A percentile compares a stretch with the other conserved stretches of the same genome.
phyloP scores from a whole-genome alignment of 78 protist species.

The Dictyostelium discoideum region DNA sequence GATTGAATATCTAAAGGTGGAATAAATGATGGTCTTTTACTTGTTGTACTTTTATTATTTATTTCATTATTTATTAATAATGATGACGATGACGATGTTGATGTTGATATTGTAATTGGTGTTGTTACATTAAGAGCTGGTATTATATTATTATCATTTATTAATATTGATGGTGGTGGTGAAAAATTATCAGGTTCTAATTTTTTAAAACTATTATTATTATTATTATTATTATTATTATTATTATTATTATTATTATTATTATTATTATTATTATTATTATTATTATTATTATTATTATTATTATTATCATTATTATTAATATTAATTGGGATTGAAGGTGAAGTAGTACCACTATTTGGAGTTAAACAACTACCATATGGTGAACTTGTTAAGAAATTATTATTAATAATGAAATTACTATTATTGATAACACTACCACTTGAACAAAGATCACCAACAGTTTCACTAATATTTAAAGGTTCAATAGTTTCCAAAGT shows the following conservation, averaged over 20 bases:
- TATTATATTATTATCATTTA: neutral
- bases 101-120: neutral
- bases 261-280: neutral
- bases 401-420: neutral
- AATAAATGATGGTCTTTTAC: neutral
- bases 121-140: neutral
- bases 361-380: neutral
- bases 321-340: neutral
- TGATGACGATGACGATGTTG: neutral
- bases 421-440: neutral
- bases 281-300: conserved; percentile 15
- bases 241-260: neutral
- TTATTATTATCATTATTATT: neutral
- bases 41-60: neutral
- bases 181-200: neutral
- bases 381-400: neutral
- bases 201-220: neutral
- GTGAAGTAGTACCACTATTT: neutral
- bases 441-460: neutral
- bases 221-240: neutral
- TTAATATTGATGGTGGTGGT: conserved; percentile 7
- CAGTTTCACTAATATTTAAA: neutral
- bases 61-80: neutral
- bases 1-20: neutral
- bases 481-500: neutral